Conservation (phyloP, 2,329 filamentous ascomycete genomes). For the Ascochyta rabiei region DNA sequence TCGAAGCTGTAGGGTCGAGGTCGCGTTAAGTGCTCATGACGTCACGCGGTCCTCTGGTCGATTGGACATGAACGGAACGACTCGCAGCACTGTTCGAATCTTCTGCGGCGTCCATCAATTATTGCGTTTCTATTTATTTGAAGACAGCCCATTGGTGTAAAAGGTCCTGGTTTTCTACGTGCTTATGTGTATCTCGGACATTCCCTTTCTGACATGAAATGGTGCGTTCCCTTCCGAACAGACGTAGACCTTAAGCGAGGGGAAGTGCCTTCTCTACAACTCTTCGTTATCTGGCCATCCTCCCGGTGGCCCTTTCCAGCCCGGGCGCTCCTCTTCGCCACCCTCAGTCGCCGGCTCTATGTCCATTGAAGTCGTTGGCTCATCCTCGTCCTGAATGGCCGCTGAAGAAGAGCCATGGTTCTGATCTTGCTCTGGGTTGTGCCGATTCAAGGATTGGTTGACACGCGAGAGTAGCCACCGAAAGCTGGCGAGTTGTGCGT, state of each 20-base stretch:
- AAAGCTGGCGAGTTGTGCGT: background rate
- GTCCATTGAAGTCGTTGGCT: slow-evolving; percentile 1
- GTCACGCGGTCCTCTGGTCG: slow-evolving; percentile 1
- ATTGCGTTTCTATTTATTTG: too few species aligned
- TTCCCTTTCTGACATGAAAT: too few species aligned
- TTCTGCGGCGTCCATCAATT: too few species aligned
- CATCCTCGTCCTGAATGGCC: background rate
- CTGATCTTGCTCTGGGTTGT: background rate
- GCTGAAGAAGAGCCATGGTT: background rate
- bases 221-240: too few species aligned
- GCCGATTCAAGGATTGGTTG: background rate
- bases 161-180: too few species aligned
- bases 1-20: background rate
- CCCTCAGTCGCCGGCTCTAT: background rate
- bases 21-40: slow-evolving; percentile 1
- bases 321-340: background rate
- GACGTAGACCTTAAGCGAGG: too few species aligned
- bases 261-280: background rate
- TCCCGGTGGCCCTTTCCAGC: background rate
- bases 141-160: too few species aligned
- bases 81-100: too few species aligned
- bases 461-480: background rate
- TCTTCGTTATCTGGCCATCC: background rate
- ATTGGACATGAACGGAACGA: background rate
- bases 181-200: too few species aligned